Base-by-base conservation (phyloP, 2,329 filamentous ascomycete species). In the Penicillium sp. region DNA sequence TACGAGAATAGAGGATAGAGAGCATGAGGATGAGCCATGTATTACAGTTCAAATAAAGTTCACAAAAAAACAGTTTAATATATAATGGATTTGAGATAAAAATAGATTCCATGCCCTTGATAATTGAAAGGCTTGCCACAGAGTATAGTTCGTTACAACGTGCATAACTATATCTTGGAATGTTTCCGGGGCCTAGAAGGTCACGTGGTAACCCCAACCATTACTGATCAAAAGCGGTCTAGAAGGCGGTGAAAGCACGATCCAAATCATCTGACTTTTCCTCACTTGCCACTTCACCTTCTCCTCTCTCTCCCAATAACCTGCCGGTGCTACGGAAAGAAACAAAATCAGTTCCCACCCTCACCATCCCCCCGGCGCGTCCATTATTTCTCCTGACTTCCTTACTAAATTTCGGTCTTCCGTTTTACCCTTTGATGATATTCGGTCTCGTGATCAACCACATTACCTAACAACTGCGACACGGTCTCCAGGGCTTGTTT, bases 181-280 rank as follows among this genome's bases (percentile, higher is more conserved):
- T 23, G 33, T 36, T 36, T 10, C 5, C 15, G 6, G 19, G 21
- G 21, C 13, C 13, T 2, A 25, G 7, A 25, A 8, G 40, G 15
- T 44, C 41, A 45, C 43, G 21, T 45, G 43, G 5, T 29, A 15
- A 3, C 9, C 1, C 3, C 2, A 15, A 23, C 2, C 21, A 16
- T 23, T 15, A 50, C 15, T 21, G 7, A 52, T 19, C 8, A n/a
- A 46, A 41, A 55, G 63, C 63, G 63, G 63, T 63, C 34, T 39
- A 9, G 2, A 6, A 29, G 34, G 62, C 63, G 62, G 63, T 63
- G 38, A 23, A 49, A 10, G 6, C 23, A 10, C 5, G 7, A 2
- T 11, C 23, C 23, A 34, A 27, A 53, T 53, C 53, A 59, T 61
- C 56, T 62, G 64, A 60, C 60, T 63, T 65, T 65, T 63, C 54